Evolutionary conservation across 2,329 filamentous ascomycete genomes (phyloP), one percentile per base, ranked within the genome.

Genomic region (Podosphaera xanthii): DNA sequence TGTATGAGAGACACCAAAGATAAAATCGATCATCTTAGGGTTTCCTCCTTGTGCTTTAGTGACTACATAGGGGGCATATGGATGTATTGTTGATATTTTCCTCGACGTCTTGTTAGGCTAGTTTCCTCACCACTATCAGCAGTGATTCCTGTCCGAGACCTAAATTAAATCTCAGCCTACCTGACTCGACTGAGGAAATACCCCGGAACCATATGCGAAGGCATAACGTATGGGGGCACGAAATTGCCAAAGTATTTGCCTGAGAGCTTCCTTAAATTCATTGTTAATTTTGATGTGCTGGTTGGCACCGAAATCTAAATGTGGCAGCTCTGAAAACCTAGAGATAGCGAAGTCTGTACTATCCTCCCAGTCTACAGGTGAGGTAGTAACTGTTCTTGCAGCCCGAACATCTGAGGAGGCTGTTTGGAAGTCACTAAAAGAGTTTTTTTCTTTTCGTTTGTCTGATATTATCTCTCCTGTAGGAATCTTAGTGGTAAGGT

Each of bases 11-110:
- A 97, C 91, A 34, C 91, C 92, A 69, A 98, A 92, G 65, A 98
- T 94, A 70, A 98, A 95, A 72, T 98, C 92, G 63, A 98, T 94
- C 83, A 97, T 94, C 74, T 96, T 96, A 10, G 88, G 88, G 0
- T 83, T 82, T 36, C 87, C 87, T 66, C 87, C 83, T 71, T 97
- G 91, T 64, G 89, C 86, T 64, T 88, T 87, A 64, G 85, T 76
- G 6, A 97, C 83, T 0, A 87, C 87, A 58, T 82, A 76, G 0
- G 89, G 87, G 1, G 91, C 83, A 62, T 89, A 83, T 5, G 90
- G 84, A 68, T 97, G 91, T 33, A 90, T 80, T 30, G 82, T 80
- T 14, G 66, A 61, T 71, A 75, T 63, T 74, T 76, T 80, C 74
- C 57, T 82, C 73, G 61, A 73, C 71, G 61, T 73, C 71, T 44